These are phyloP conservation scores for Dothiorella sarmentorum DNA, from an alignment of 2,329 filamentous ascomycete species.

Conservation along the genomic window DNA sequence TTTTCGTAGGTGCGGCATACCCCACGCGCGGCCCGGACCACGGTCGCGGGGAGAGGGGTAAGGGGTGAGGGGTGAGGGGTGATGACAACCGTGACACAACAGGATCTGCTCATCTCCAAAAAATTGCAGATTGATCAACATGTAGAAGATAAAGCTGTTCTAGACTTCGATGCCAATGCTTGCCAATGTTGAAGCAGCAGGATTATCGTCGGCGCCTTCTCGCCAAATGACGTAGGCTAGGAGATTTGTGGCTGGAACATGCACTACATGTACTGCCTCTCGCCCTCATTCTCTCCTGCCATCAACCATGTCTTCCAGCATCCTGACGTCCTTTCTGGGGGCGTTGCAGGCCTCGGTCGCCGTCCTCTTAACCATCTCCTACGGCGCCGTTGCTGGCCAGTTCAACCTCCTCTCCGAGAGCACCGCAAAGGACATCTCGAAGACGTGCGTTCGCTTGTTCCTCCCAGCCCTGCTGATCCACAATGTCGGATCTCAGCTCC, in stretches of 20 bases:
- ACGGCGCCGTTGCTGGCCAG: slow-evolving; percentile 51
- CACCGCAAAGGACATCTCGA: slow-evolving; percentile 52
- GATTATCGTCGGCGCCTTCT: background rate
- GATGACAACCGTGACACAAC: no score
- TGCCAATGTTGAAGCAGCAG: background rate
- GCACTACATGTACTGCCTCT: background rate
- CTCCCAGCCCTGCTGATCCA: slow-evolving; percentile 53
- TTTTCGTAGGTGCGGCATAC: no score
- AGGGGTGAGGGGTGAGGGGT: no score
- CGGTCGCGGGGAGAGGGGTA: no score
- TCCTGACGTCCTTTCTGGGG: slow-evolving; percentile 47
- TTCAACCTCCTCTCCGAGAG: slow-evolving; percentile 47
- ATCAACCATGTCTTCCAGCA: slow-evolving; percentile 6
- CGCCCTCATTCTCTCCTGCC: background rate
- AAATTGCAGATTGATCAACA: no score
- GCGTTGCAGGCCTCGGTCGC: slow-evolving; percentile 55
- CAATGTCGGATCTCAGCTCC: slow-evolving; percentile 52
- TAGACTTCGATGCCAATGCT: background rate
- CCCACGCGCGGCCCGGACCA: no score
- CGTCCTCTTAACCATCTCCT: slow-evolving; percentile 53
- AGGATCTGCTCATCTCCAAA: no score
- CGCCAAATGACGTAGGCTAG: background rate
- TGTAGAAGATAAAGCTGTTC: background rate
- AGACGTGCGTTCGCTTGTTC: slow-evolving; percentile 51
- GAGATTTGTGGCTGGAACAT: no score